Base-by-base conservation (phyloP, 2,329 filamentous ascomycete species). In the Graphilbum ipis-grandicollis region DNA sequence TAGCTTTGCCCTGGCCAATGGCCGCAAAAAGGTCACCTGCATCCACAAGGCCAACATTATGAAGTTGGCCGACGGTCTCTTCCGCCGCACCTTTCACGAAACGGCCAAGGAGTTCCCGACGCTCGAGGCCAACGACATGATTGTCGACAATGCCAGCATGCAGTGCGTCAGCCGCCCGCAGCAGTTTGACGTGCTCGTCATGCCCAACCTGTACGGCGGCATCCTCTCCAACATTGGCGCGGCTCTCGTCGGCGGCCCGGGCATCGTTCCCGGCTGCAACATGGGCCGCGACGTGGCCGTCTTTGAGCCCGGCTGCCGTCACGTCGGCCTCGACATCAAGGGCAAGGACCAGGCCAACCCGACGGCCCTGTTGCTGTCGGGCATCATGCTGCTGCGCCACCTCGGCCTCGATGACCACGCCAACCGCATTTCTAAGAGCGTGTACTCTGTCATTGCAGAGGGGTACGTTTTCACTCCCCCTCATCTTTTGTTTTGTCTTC, bases 31-130 rank as follows among this genome's bases (percentile, higher is more conserved):
- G 80, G 84, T 98, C 40, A 96, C 90, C 48, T 94, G 88, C 68
- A 96, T 98, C 57, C 90, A 98, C 79, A 98, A 98, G 75, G 90
- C 90, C 65, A 98, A 98, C 73, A 98, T 98, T 68, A 98, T 98
- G 90, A 98, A 98, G 75, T 73, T 98, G 41, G 88, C 86, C 58
- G 90, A 98, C 52, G 90, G 90, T 63, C 81, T 98, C 40, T 98
- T 98, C 83, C 81, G 90, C 59, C 88, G 78, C 66, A 96, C 90
- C 49, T 92, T 96, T 72, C 84, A 93, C 68, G 71, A 77, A 53
- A 77, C 90, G 49, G 82, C 85, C 48, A 81, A 92, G 68, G 84
- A 93, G 60, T 98, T 90, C 68, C 88, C 90, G 42, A 92, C 83
- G 44, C 71, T 98, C 50, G 82, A 94, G 69, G 79, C 79, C 56